These are phyloP conservation scores for Jacaranda copaia DNA, from an alignment of 257 asterid genomes.

Conservation along the genomic window DNA sequence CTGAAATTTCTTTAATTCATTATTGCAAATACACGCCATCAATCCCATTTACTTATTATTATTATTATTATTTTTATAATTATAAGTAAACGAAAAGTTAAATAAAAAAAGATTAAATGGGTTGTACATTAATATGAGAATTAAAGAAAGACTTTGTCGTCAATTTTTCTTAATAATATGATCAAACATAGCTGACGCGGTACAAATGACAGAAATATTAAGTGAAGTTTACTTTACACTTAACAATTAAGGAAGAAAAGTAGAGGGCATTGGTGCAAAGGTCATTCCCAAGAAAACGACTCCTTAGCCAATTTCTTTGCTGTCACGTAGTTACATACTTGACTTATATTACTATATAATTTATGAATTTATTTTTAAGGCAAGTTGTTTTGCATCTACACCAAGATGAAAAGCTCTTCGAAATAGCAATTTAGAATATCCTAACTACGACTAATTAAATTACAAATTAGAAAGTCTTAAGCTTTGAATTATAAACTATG, in stretches of 20 bases:
- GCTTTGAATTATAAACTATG: background rate
- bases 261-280: slow-evolving; percentile 28
- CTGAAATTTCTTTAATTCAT: slow-evolving; percentile 31
- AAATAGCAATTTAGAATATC: slow-evolving; percentile 1
- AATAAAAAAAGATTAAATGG: slow-evolving; percentile 20
- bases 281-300: slow-evolving; percentile 47
- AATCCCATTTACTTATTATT: background rate
- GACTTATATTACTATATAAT: slow-evolving; percentile 11
- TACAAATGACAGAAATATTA: slow-evolving; percentile 22
- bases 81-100: background rate
- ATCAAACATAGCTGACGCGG: slow-evolving; percentile 40
- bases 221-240: slow-evolving; percentile 36
- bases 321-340: slow-evolving; percentile 29
- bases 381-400: slow-evolving; percentile 26
- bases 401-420: slow-evolving; percentile 5
- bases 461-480: background rate
- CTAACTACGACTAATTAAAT: background rate
- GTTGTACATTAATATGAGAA: background rate
- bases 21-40: background rate
- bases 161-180: slow-evolving; percentile 20
- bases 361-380: slow-evolving; percentile 17
- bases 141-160: background rate
- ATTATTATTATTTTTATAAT: too few species aligned
- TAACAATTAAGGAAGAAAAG: background rate
- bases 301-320: slow-evolving; percentile 35